Evolutionary conservation across 805 yeast species (phyloP), one percentile per base, ranked within the genome.

Genomic region (Metschnikowia similis): DNA sequence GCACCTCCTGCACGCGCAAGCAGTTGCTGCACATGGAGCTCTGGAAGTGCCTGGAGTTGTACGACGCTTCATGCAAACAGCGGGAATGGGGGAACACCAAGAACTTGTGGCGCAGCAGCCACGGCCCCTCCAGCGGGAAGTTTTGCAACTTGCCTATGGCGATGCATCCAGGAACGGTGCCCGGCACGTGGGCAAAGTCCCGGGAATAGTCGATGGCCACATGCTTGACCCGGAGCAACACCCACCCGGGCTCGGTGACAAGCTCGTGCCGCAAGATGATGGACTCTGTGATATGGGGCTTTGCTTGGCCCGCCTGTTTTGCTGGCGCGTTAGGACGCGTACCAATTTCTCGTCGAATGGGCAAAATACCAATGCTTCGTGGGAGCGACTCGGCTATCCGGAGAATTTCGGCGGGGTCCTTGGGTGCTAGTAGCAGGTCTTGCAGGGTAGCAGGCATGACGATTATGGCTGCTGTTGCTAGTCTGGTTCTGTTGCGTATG

Each of bases 41-140:
- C 7, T 44, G 34, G 3, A 17, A 16, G 14, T 37, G 9, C 13
- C 28, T 28, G 8, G 29, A 17, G 7, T 37, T 34, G 8, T 41
- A 29, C 9, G 47, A 27, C 34, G 48, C 52, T 48, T 69, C 71
- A 27, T 62, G 56, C 48, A 63, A 53, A 54, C 75, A 71, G 30
- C 60, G 65, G 10, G 71, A 56, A 50, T 61, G 65, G 7, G 76
- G 76, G 48, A 61, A 72, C 11, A 72, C 61, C 48, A 67, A 49
- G 44, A 48, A 49, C 41, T 48, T 49, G 39, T 50, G 59, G 34
- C 47, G 48, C 5, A 47, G 45, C 29, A 26, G 29, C 38, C 44
- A 41, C 16, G 3, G 35, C 16, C 29, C 17, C 13, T n/a, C 32
- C 13, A 31, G 39, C 9, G 68, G 54, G 35, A 60, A 63, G 36